Evolutionary conservation across 495 filamentous ascomycete species (phyloP).

Genomic region (Aspergillus mulundensis): DNA sequence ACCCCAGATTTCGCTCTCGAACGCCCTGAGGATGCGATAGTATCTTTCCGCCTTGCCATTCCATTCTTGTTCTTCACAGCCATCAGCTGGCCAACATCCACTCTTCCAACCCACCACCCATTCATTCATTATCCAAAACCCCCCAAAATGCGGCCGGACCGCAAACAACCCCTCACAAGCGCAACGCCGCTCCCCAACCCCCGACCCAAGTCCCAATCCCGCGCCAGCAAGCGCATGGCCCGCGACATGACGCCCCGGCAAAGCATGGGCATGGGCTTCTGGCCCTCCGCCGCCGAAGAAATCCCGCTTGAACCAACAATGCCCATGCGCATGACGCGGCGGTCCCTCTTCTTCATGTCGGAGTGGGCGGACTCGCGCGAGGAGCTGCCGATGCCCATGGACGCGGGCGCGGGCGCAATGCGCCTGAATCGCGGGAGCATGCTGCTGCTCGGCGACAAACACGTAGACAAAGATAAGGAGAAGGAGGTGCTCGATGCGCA

Average conservation of each 20-base stretch:
- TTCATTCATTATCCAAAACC: neutral
- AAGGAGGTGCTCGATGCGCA: slow-evolving; percentile 64
- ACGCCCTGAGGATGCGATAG: no score
- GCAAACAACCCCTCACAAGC: no score
- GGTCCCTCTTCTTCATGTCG: neutral
- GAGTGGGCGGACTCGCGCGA: neutral
- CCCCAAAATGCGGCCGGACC: neutral
- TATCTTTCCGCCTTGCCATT: no score
- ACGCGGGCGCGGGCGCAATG: neutral
- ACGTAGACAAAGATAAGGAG: slow-evolving; percentile 33
- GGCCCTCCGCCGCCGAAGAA: neutral
- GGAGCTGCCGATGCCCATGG: slow-evolving; percentile 1
- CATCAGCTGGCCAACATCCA: no score
- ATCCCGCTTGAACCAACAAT: neutral
- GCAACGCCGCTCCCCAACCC: neutral
- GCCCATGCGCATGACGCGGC: neutral
- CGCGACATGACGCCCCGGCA: no score
- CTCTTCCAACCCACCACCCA: no score
- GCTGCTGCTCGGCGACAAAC: slow-evolving; percentile 7
- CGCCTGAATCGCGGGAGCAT: neutral
- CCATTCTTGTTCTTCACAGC: no score
- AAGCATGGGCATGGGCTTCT: neutral
- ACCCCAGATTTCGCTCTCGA: no score
- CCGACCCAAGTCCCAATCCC: neutral
- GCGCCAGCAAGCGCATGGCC: neutral